Evolutionary conservation across 148 eudicot genomes (phyloP).

Genomic region (Cornus kousa): DNA sequence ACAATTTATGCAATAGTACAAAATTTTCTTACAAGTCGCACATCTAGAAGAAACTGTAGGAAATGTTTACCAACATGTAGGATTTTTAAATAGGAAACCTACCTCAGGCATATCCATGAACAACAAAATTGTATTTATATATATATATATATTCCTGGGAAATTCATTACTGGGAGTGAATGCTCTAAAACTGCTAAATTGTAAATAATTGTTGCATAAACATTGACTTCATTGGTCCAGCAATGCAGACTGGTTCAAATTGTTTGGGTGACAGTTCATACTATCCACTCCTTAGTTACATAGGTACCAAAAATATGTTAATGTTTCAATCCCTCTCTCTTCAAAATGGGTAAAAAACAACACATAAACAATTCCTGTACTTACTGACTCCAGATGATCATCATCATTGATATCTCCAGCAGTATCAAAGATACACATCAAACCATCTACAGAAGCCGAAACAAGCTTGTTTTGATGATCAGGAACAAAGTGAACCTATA

Average conservation of each 20-base stretch:
- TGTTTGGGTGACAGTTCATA: background rate
- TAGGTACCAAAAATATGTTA: background rate
- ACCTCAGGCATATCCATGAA: too few relatives aligned
- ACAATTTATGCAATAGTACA: too few relatives aligned
- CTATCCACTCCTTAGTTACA: background rate
- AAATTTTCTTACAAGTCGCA: too few relatives aligned
- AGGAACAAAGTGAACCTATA: slow-evolving; percentile 81
- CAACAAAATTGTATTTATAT: too few relatives aligned
- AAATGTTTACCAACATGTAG: too few relatives aligned
- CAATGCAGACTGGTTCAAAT: background rate
- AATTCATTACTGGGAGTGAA: too few relatives aligned
- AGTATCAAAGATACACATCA: slow-evolving; percentile 88
- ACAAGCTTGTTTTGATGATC: slow-evolving; percentile 75
- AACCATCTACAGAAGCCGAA: slow-evolving; percentile 93
- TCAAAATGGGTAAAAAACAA: too few relatives aligned
- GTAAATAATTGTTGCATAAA: too few relatives aligned
- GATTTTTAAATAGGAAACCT: too few relatives aligned
- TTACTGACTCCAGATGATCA: slow-evolving; percentile 82
- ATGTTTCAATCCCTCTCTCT: background rate
- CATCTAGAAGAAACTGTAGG: too few relatives aligned
- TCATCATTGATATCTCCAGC: slow-evolving; percentile 79
- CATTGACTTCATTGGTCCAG: background rate
- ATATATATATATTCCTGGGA: too few relatives aligned
- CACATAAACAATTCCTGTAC: slow-evolving; percentile 15
- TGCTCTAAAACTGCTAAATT: too few relatives aligned